A percentile compares a stretch with the other conserved stretches of the same genome.
These are phyloP conservation scores for Fusarium nelsonii DNA, from an alignment of 2,329 filamentous ascomycete genomes.

Conservation along the genomic window DNA sequence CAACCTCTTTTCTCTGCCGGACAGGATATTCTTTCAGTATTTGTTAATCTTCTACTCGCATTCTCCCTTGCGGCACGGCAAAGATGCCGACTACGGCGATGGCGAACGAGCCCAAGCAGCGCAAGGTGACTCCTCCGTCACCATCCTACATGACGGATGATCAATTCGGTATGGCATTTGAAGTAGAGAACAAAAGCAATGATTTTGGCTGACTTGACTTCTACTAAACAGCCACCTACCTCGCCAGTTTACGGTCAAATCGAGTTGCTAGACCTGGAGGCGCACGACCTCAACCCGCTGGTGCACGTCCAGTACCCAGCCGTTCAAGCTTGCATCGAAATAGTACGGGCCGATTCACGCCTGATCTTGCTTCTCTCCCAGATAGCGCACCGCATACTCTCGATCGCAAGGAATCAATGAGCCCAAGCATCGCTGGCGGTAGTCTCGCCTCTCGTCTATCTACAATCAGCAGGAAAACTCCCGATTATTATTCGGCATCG, in stretches of 20 bases:
- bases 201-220: conserved; percentile 37
- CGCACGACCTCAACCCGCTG: conserved; percentile 71
- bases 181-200: conserved; percentile 16
- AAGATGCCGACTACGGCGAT: conserved; percentile 52
- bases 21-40: conserved; percentile 37
- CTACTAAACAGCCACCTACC: conserved; percentile 70
- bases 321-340: conserved; percentile 46
- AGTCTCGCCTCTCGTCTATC: conserved; percentile 67
- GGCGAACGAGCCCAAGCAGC: conserved; percentile 52
- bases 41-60: conserved; percentile 23
- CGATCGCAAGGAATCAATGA: conserved; percentile 48
- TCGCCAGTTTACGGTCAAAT: conserved; percentile 77
- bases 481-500: conserved; percentile 65
- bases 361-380: conserved; percentile 49
- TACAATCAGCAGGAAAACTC: conserved; percentile 57
- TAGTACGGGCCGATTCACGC: conserved; percentile 50
- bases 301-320: conserved; percentile 50
- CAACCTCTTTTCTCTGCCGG: conserved; percentile 22
- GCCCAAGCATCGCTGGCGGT: conserved; percentile 57
- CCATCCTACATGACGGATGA: conserved; percentile 75
- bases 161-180: conserved; percentile 68
- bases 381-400: conserved; percentile 43
- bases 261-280: conserved; percentile 76
- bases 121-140: conserved; percentile 71
- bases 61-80: conserved; percentile 21